phyloP scores from a whole-genome alignment of 2,329 filamentous ascomycete genomes.

The Monosporascus cannonballus region DNA sequence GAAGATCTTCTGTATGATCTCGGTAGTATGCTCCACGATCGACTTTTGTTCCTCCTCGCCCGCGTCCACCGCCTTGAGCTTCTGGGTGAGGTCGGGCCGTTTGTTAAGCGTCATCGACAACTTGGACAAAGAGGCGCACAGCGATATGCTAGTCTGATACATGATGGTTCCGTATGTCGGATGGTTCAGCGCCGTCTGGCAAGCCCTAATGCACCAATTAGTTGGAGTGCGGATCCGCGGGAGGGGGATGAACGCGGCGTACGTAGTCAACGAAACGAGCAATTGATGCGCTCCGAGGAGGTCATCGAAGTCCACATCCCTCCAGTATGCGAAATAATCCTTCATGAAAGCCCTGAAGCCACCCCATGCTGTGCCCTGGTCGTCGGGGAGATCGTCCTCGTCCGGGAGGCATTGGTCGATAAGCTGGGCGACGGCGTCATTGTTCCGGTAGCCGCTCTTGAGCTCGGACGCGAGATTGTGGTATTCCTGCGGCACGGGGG shows the following conservation, averaged over 20 bases:
- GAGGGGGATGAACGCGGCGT: conserved; percentile 27
- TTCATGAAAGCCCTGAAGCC: conserved; percentile 74
- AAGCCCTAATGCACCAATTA: conserved; percentile 51
- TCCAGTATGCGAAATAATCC: conserved; percentile 74
- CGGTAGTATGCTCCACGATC: conserved; percentile 79
- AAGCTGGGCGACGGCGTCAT: conserved; percentile 52
- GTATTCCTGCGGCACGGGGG: conserved; percentile 62
- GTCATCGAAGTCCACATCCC: conserved; percentile 73
- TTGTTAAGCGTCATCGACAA: conserved; percentile 81
- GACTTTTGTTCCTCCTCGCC: conserved; percentile 68
- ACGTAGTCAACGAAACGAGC: conserved; percentile 71
- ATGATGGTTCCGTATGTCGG: conserved; percentile 74
- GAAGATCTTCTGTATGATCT: conserved; percentile 85
- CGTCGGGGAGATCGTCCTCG: conserved; percentile 57
- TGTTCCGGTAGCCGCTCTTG: conserved; percentile 47
- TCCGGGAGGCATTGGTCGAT: conserved; percentile 60
- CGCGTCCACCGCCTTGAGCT: conserved; percentile 47
- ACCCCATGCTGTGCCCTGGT: conserved; percentile 63
- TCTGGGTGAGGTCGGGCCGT: conserved; percentile 67
- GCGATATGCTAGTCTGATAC: conserved; percentile 74
- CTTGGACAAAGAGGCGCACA: conserved; percentile 73
- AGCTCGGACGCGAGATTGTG: conserved; percentile 63
- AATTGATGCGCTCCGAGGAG: conserved; percentile 68
- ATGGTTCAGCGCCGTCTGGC: conserved; percentile 74
- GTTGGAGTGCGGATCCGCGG: not conserved